Percentiles rank a stretch among this genome's conserved stretches.
phyloP scores from a whole-genome alignment of 495 filamentous ascomycete species.

The Trichoderma reesei region DNA sequence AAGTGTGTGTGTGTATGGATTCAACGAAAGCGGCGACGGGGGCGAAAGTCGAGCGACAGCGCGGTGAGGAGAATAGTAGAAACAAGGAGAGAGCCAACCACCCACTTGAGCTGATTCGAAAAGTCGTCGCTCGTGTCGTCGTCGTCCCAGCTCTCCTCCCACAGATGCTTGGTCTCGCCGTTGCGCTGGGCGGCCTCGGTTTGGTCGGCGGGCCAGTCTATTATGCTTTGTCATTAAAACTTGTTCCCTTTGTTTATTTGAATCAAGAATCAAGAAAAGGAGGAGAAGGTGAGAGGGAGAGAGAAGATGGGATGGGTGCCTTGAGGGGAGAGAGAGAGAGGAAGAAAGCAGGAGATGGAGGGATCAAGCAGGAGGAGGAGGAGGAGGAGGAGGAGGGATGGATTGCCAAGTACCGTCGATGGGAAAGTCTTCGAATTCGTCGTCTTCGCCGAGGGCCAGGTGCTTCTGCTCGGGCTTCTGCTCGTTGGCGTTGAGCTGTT shows the following conservation, averaged over 20 bases:
- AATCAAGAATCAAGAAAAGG: not conserved
- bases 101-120: conserved; percentile 86
- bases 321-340: not conserved
- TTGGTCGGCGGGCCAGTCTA: conserved; percentile 84
- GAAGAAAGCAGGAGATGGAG: too few species aligned
- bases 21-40: not conserved
- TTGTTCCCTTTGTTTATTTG: not conserved
- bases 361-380: not conserved
- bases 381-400: not conserved
- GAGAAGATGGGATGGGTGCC: too few species aligned
- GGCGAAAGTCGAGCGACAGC: not conserved
- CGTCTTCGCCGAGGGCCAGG: conserved; percentile 82
- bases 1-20: not conserved
- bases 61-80: conserved; percentile 10
- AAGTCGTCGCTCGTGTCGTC: conserved; percentile 97
- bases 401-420: conserved; percentile 80
- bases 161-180: conserved; percentile 63
- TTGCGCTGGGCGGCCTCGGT: conserved; percentile 55
- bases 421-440: conserved; percentile 98
- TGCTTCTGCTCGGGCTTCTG: conserved; percentile 36
- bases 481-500: conserved; percentile 33
- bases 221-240: not conserved
- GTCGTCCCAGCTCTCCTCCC: conserved; percentile 99
- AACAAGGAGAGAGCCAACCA: conserved; percentile 4
- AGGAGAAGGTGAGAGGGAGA: not conserved